Base-by-base conservation (phyloP, 352 stramenopile species). In the Hyaloperonospora brassicae region DNA sequence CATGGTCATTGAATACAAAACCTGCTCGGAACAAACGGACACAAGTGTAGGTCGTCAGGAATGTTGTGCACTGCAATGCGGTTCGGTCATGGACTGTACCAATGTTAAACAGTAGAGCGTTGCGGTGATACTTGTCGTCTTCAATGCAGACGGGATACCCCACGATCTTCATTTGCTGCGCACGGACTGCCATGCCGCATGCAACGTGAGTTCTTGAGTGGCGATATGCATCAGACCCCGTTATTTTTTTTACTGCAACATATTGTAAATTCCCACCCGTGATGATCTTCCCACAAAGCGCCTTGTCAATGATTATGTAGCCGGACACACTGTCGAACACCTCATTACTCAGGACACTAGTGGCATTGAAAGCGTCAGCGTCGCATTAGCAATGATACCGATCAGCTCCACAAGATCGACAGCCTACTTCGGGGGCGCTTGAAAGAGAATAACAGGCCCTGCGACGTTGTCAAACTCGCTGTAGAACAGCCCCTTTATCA, bases 391-490 rank as follows among this genome's bases (percentile, higher is more conserved):
- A 31, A 8, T 8, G 27, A 31, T 31, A n/a, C n/a, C 27, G 7
- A 7, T 8, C 3, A 31, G 27, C 27, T 31, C 27, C 27, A 7
- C 27, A 31, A 51, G n/a, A 43, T 27, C 14, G 17, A 52, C 0
- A 22, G 66, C 69, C n/a, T 47, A 94, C 84, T 91, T 68, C 34
- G 72, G 52, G 14, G 87, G 87, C 41, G 82, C 83, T 59, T 95
- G 86, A 66, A 93, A 95, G 45, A 94, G 75, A 64, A 96, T 91
- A 61, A 92, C 82, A 27, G 83, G 83, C n/a, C 87, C 87, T 11
- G 81, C 79, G 47, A 89, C 72, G 72, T 96, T 96, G 75, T 96
- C 85, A 58, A 96, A 96, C 68, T 96, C 87, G 66, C 79, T 89
- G 65, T 96, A 96, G 69, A 96, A 95, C 17, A 96, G 49, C 5